Evolutionary conservation across 495 filamentous ascomycete species (phyloP).

Genomic region (Tuber borchii): DNA sequence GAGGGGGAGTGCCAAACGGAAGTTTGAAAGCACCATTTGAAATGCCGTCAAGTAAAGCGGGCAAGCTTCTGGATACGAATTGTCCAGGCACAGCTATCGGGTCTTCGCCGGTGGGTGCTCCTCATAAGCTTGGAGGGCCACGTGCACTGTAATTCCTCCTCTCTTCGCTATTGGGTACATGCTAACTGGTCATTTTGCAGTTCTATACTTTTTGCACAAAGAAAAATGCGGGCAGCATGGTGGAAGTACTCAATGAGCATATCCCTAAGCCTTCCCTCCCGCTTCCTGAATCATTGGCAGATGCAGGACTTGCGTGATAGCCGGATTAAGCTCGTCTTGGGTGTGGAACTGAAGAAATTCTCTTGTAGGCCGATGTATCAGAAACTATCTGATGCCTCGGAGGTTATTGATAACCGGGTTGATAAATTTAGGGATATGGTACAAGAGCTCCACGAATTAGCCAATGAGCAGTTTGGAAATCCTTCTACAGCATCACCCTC

Average conservation of each 20-base stretch:
- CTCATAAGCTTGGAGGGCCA: slow-evolving; percentile 1
- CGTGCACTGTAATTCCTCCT: slow-evolving; percentile 7
- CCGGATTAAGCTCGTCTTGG: slow-evolving; percentile 72
- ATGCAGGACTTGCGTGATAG: slow-evolving; percentile 5
- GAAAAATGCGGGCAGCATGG: slow-evolving; percentile 68
- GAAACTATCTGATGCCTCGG: slow-evolving; percentile 84
- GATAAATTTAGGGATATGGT: slow-evolving; percentile 71
- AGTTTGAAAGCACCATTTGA: slow-evolving; percentile 45
- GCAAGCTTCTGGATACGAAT: background rate
- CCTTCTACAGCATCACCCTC: slow-evolving; percentile 73
- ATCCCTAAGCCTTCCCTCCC: slow-evolving; percentile 63
- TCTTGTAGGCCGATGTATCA: slow-evolving; percentile 86
- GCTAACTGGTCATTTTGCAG: slow-evolving; percentile 36
- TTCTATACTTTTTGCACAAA: slow-evolving; percentile 59
- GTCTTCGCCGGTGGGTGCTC: slow-evolving; percentile 27
- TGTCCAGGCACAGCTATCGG: slow-evolving; percentile 12
- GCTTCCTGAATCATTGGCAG: slow-evolving; percentile 51
- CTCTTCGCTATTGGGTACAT: background rate
- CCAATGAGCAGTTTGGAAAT: slow-evolving; percentile 78
- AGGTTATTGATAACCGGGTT: slow-evolving; percentile 89
- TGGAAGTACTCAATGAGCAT: slow-evolving; percentile 76
- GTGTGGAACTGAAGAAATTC: slow-evolving; percentile 77
- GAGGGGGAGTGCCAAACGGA: slow-evolving; percentile 58
- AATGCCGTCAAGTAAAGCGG: slow-evolving; percentile 24
- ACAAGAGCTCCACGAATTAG: slow-evolving; percentile 67